Conservation (phyloP, 2,329 filamentous ascomycete species). For the Ascocoryne sarcoides region DNA sequence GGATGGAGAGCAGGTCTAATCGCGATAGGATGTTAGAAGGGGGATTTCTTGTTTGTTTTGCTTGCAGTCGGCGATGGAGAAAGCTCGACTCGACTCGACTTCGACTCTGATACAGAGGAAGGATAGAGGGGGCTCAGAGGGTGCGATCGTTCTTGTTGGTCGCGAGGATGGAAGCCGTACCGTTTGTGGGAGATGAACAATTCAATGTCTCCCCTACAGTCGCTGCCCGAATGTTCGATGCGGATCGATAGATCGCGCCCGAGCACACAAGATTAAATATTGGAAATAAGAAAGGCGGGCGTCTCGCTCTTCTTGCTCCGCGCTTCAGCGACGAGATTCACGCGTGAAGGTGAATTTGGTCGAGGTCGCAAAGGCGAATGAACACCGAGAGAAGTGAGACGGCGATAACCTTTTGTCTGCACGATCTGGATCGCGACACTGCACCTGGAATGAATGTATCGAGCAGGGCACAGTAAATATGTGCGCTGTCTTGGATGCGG, state of each 20-base stretch:
- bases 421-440: too few relatives aligned
- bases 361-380: not conserved
- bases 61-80: slow-evolving; percentile 13
- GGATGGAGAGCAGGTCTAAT: slow-evolving; percentile 21
- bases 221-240: slow-evolving; percentile 31
- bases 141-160: slow-evolving; percentile 4
- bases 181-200: slow-evolving; percentile 90
- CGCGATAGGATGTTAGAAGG: slow-evolving; percentile 22
- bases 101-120: slow-evolving; percentile 6
- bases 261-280: slow-evolving; percentile 8
- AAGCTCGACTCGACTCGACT: slow-evolving; percentile 11
- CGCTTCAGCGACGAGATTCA: slow-evolving; percentile 2
- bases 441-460: slow-evolving; percentile 22
- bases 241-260: slow-evolving; percentile 16
- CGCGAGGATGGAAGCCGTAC: slow-evolving; percentile 35
- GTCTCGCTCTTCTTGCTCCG: not conserved
- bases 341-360: not conserved
- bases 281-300: slow-evolving; percentile 3
- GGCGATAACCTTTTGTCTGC: too few relatives aligned
- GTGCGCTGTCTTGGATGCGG: slow-evolving; percentile 13
- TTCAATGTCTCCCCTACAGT: slow-evolving; percentile 86
- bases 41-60: slow-evolving; percentile 4
- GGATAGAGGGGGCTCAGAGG: slow-evolving; percentile 3
- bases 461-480: slow-evolving; percentile 19
- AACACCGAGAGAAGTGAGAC: too few relatives aligned